Percentiles rank a stretch among this genome's conserved stretches.
Conservation (phyloP, 345 rosid species). For the Anacardium occidentale region DNA sequence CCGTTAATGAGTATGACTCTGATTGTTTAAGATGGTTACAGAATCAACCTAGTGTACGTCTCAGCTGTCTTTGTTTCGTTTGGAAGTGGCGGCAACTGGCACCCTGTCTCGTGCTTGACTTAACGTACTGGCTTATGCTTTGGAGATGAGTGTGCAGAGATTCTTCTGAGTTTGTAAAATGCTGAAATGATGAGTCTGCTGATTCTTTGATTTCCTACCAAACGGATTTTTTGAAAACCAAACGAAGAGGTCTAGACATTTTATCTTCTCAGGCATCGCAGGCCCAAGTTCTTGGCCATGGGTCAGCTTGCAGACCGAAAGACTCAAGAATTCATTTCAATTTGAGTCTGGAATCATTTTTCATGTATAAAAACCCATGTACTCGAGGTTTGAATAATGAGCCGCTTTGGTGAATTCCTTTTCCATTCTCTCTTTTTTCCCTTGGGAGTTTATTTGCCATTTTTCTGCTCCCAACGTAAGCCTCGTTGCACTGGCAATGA, state of each 20-base stretch:
- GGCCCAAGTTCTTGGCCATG: constrained; percentile 14
- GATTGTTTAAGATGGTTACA: constrained; percentile 36
- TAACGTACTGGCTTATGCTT: constrained; percentile 23
- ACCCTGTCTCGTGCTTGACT: constrained; percentile 18
- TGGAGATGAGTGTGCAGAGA: constrained; percentile 29
- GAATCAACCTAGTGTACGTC: constrained; percentile 19
- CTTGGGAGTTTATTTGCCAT: too few species aligned
- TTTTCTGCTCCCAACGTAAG: too few species aligned
- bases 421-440: too few species aligned
- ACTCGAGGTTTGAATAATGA: too few species aligned
- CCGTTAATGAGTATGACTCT: neutral
- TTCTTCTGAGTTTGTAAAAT: constrained; percentile 29
- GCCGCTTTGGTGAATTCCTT: too few species aligned
- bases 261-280: constrained; percentile 15
- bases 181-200: constrained; percentile 11
- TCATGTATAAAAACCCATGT: too few species aligned
- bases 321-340: neutral
- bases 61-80: constrained; percentile 30
- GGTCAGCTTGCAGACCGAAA: constrained; percentile 13
- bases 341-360: too few species aligned
- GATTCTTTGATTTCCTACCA: constrained; percentile 23
- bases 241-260: neutral
- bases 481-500: constrained; percentile 23
- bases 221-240: constrained; percentile 29
- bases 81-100: constrained; percentile 37